A percentile compares a stretch with the other conserved stretches of the same genome.
These are phyloP conservation scores for Aspergillus sp. DNA, from an alignment of 2,329 filamentous ascomycete genomes.

Conservation along the genomic window DNA sequence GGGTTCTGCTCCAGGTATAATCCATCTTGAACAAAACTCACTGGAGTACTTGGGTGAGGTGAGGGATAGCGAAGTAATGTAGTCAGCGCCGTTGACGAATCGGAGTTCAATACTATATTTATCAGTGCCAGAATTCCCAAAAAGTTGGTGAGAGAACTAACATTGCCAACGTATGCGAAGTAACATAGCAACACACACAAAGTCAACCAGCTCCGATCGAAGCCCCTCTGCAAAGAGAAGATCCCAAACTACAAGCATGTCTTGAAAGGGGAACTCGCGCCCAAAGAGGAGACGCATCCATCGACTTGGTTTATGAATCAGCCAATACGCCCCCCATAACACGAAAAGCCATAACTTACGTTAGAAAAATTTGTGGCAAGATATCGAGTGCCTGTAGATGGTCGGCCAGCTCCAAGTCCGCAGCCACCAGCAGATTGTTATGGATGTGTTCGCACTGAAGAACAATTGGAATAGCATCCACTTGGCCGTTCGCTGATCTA, in stretches of 20 bases:
- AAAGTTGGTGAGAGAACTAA: conserved; percentile 47
- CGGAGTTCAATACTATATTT: conserved; percentile 70
- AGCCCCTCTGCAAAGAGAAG: conserved; percentile 84
- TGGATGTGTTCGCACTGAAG: conserved; percentile 84
- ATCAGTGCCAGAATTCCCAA: conserved; percentile 12
- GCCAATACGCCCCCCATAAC: background rate
- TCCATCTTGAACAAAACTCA: conserved; percentile 83
- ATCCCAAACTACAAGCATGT: conserved; percentile 86
- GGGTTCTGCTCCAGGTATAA: conserved; percentile 52
- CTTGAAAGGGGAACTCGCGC: conserved; percentile 85
- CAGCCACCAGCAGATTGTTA: conserved; percentile 71
- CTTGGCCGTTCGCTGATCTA: conserved; percentile 43
- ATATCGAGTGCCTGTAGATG: conserved; percentile 84
- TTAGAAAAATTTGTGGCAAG: conserved; percentile 93
- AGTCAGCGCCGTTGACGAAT: conserved; percentile 83
- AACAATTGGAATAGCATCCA: conserved; percentile 70
- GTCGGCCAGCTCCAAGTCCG: conserved; percentile 78
- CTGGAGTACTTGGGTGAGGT: conserved; percentile 64
- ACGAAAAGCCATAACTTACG: conserved; percentile 57
- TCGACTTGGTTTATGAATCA: conserved; percentile 45
- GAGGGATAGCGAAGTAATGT: conserved; percentile 80
- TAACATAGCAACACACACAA: conserved; percentile 93
- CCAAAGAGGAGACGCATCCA: conserved; percentile 95
- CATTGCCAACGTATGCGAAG: conserved; percentile 86
- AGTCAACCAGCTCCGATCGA: conserved; percentile 74